These are phyloP conservation scores for Wickerhamomyces subpelliculosus DNA, from an alignment of 805 yeast species.

Conservation along the genomic window DNA sequence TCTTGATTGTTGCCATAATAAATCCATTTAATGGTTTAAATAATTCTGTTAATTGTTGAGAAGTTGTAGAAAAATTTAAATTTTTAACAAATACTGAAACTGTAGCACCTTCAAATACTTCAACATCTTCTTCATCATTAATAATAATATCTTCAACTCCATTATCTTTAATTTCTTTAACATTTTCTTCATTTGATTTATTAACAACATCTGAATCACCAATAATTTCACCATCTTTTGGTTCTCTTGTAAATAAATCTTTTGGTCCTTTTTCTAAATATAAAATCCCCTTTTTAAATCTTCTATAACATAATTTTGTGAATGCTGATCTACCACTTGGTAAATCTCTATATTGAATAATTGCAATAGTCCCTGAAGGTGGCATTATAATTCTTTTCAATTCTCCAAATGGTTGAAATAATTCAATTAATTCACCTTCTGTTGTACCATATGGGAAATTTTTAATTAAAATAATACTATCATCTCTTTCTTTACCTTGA, in stretches of 20 bases:
- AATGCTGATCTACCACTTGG: slow-evolving; percentile 88
- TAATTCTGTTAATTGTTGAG: slow-evolving; percentile 43
- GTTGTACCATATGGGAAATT: slow-evolving; percentile 89
- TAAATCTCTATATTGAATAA: slow-evolving; percentile 78
- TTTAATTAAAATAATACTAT: slow-evolving; percentile 73
- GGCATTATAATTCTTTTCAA: slow-evolving; percentile 83
- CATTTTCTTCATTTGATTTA: slow-evolving; percentile 12
- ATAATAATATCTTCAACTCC: slow-evolving; percentile 20
- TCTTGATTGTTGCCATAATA: slow-evolving; percentile 73
- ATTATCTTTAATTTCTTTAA: slow-evolving; percentile 26
- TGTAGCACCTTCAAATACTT: slow-evolving; percentile 58
- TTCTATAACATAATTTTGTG: slow-evolving; percentile 75
- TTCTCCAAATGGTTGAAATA: slow-evolving; percentile 77
- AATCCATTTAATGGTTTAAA: slow-evolving; percentile 77
- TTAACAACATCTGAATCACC: slow-evolving; percentile 9
- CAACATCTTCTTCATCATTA: slow-evolving; percentile 30
- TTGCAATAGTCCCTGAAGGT: slow-evolving; percentile 93
- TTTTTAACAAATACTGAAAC: slow-evolving; percentile 89
- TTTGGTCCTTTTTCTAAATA: slow-evolving; percentile 94
- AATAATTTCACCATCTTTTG: slow-evolving; percentile 30
- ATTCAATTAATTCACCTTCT: slow-evolving; percentile 69
- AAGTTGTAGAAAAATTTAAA: slow-evolving; percentile 76
- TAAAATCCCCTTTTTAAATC: slow-evolving; percentile 80
- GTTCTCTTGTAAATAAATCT: slow-evolving; percentile 62
- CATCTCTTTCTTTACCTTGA: slow-evolving; percentile 62